Evolutionary conservation across 257 asterid species (phyloP), one percentile per base, ranked within the genome.

Genomic region (Sherardia arvensis): DNA sequence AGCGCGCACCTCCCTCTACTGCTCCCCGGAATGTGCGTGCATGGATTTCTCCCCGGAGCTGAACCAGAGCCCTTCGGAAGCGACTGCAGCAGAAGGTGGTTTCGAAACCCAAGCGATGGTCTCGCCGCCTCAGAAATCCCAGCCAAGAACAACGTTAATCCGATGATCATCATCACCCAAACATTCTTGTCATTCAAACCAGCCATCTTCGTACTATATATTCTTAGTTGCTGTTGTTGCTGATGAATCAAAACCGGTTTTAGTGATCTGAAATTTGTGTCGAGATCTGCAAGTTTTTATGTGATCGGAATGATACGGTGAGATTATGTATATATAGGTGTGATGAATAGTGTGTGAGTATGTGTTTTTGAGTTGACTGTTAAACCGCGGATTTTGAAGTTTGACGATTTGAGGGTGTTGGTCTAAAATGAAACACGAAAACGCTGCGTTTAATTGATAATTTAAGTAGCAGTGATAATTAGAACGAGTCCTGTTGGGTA

Each of bases 11-110:
- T 86, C n/a, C 88, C 82, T 7, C 34, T 73, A 61, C 73, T 70
- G 4, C 10, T 38, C 1, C 83, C 80, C 7, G 87, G 90, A 57
- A 83, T 76, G 53, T 74, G 74, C 8, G 94, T 81, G 76, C 94
- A 85, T 25, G 94, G 81, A 64, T 69, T 85, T 47, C 69, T 54
- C 25, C 69, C 25, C 4, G 86, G 78, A 18, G 78, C 29, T 0
- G 71, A 75, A 14, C 57, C 77, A 1, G 38, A 48, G 38, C 94
- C 94, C 43, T 78, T 71, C 0, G 87, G 90, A 36, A 85, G 87
- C 11, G 86, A 79, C 55, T 81, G 84, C 21, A 77, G 63, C 0
- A 79, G 59, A 0, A 78, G 74, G 51, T 58, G 9, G 21, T 68
- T 73, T 7, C 45, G 45, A 20, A 43, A 17, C 61, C 58, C 57